Evolutionary conservation across 2,329 filamentous ascomycete species (phyloP).

Genomic region (Aspergillus viridinutans): DNA sequence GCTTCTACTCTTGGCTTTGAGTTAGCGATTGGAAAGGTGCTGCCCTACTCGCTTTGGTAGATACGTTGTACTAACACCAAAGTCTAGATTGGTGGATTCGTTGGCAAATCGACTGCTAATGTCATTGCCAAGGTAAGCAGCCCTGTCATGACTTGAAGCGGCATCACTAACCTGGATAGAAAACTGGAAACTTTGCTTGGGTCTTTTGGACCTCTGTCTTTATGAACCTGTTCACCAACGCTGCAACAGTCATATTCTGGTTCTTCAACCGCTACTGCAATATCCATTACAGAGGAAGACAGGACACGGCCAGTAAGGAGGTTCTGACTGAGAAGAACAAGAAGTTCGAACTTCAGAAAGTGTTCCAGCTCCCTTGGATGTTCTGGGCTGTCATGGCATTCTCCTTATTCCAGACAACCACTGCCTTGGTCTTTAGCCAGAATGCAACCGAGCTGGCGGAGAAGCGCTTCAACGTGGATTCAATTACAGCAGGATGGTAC

Average conservation of each 20-base stretch:
- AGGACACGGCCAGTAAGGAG: conserved; percentile 57
- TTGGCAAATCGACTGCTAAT: conserved; percentile 58
- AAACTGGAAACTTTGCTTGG: conserved; percentile 58
- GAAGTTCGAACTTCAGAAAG: conserved; percentile 53
- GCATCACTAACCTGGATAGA: conserved; percentile 23
- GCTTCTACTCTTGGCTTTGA: conserved; percentile 60
- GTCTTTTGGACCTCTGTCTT: conserved; percentile 61
- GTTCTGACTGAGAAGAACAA: conserved; percentile 57
- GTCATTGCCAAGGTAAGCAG: conserved; percentile 48
- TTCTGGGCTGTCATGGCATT: conserved; percentile 56
- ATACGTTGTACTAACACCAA: neutral
- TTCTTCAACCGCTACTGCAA: conserved; percentile 53
- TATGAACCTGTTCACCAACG: conserved; percentile 62
- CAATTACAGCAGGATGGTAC: conserved; percentile 59
- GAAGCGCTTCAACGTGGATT: conserved; percentile 53
- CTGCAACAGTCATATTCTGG: conserved; percentile 51
- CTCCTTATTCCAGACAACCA: conserved; percentile 56
- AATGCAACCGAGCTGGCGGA: conserved; percentile 61
- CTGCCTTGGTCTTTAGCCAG: conserved; percentile 51
- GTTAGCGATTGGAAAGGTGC: conserved; percentile 53
- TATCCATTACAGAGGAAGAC: conserved; percentile 43
- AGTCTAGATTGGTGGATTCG: conserved; percentile 51
- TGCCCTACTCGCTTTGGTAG: too few relatives aligned
- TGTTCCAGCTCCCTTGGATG: conserved; percentile 56
- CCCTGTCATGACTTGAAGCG: conserved; percentile 1